phyloP scores from a whole-genome alignment of 306 rosid species.

The Gastrolobium villosum region DNA sequence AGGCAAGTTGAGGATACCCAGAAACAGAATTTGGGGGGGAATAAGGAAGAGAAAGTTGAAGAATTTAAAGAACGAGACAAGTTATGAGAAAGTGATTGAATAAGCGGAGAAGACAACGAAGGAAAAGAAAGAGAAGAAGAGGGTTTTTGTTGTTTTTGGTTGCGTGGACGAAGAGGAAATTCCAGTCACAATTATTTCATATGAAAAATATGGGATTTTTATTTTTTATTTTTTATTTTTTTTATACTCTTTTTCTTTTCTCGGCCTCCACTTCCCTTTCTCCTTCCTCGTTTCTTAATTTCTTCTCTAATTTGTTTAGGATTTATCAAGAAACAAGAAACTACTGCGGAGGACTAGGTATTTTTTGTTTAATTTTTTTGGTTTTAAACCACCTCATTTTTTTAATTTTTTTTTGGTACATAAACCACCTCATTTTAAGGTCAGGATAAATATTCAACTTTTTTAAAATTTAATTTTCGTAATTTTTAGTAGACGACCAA shows the following conservation, averaged over 20 bases:
- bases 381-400: too few species aligned
- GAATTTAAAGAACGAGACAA: conserved; percentile 25
- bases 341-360: too few species aligned
- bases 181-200: neutral
- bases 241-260: neutral
- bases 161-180: conserved; percentile 51
- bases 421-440: too few species aligned
- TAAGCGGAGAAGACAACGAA: neutral
- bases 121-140: neutral
- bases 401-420: too few species aligned
- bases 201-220: neutral
- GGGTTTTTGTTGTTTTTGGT: conserved; percentile 20
- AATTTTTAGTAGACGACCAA: too few species aligned
- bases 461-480: too few species aligned
- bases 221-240: neutral
- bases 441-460: too few species aligned
- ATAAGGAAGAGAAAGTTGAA: neutral
- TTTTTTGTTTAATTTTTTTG: too few species aligned
- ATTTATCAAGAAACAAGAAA: too few species aligned
- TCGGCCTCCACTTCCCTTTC: conserved; percentile 4
- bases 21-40: neutral
- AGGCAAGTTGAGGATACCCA: conserved; percentile 27
- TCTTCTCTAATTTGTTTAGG: too few species aligned
- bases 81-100: conserved; percentile 5
- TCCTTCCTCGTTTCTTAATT: neutral